Evolutionary conservation across 768 basidiomycete genomes (phyloP), one percentile per base, ranked within the genome.

Genomic region (Suillus weaverae): DNA sequence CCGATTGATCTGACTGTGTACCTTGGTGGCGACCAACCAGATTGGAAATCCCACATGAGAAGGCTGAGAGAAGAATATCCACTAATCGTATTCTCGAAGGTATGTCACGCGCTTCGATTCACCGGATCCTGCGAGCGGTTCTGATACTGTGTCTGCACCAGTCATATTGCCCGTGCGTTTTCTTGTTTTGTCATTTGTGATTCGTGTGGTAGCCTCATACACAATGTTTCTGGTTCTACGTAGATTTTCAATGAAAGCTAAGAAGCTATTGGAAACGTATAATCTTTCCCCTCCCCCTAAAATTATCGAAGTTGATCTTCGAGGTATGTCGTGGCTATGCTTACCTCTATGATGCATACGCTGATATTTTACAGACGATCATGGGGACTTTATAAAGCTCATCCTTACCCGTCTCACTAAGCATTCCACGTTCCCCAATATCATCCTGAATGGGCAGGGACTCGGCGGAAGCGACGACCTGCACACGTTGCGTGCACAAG

Each of bases 61-160:
- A 70, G 70, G 26, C 69, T 92, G 55, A 78, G 83, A 43, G 70
- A 79, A 20, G 74, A 84, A 38, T 81, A 84, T 69, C 92, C 92
- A 2, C 75, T 94, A 8, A 80, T 94, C 53, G 86, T 94, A 14
- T 93, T 94, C 70, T 93, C 91, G 81, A 94, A 94, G 82, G 90
- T 89, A 62, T 38, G 81, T 74, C 44, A 11, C 5, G 26, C n/a
- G 30, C 51, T 6, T 50, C 35, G 7, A 18, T 67, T n/a, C 38
- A 55, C 57, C 26, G 59, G 38, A 53, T 44, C 30, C 26, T 20
- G 14, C 16, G 33, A 13, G 14, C 13, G n/a, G 20, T 66, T 67
- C n/a, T 33, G 9, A 59, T 38, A 36, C 60, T 20, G 43, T 64
- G n/a, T 60, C 2, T 62, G n/a, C n/a, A 9, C 20, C 60, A 90